Evolutionary conservation across 2,329 filamentous ascomycete genomes (phyloP), one percentile per base, ranked within the genome.

Genomic region (Rasamsonia emersonii): DNA sequence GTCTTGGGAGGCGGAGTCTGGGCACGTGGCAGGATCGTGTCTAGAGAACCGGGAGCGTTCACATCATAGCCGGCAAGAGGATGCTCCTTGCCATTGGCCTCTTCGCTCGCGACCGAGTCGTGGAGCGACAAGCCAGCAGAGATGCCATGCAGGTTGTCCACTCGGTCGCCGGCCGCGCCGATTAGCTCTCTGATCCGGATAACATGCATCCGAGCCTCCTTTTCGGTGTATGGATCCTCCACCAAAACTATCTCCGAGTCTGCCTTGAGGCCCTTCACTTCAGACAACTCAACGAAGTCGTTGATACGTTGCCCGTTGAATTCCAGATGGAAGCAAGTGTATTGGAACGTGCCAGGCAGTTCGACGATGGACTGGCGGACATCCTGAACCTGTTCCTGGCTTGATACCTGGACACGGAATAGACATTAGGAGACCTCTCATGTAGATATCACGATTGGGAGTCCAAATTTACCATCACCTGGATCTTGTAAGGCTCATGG

Each of bases 321-420:
- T 65, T 96, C 88, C 50, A 98, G 78, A 64, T 98, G 91, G 68
- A 98, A 98, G 70, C 91, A 98, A 32, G 91, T 93, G 68, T 95
- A 95, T 62, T 93, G 86, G 65, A 95, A 91, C 31, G 89, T 93
- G 38, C 81, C 73, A 4, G 91, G 91, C 30, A 86, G 73, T 62
- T 98, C 91, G 64, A 95, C 86, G 56, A 98, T 83, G 41, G 88
- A 89, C 64, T 96, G 91, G 45, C 91, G 84, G 49, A 98, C 79
- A 68, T 98, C 91, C 62, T 96, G 91, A 40, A 96, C 81, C 60
- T 95, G 89, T 65, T 98, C 93, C 69, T 94, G 83, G 44, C 80
- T 80, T 24, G 86, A 89, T 35, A 93, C 83, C 83, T 91, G 49
- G 5, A n/a, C 20, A 14, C 4, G 3, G 7, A 8, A 6, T 23